Base-by-base conservation (phyloP, 352 stramenopile genomes). In the Phytophthora pluvialis region DNA sequence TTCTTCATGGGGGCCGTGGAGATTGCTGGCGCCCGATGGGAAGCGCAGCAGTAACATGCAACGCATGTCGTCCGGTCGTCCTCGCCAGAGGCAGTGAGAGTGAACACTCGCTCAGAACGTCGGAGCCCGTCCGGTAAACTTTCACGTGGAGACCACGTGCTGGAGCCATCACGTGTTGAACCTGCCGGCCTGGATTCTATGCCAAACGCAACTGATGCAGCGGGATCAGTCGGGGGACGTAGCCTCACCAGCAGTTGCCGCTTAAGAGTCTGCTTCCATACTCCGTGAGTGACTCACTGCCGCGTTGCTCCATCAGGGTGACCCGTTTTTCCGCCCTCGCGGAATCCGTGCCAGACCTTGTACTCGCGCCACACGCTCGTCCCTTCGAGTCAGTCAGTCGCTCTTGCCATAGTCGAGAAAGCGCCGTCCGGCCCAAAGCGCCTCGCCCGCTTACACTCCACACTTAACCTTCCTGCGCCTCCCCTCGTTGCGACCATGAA, bases 161-260 rank as follows among this genome's bases (percentile, higher is more conserved):
- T 43, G 25, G 45, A 49, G 26, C 40, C 42, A 50, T 43, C 26
- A 39, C 1, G 9, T 47, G 60, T 68, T 68, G 60, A 62, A 68
- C 60, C 44, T 56, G 38, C 18, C 31, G 15, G 29, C 42, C 44
- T 64, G 61, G 53, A 64, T 69, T 69, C 60, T 68, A 46, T 68
- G 35, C 60, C 60, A 43, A 26, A 32, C 51, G 60, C 60, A 69
- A 69, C 61, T 69, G 53, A 64, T 69, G 31, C 53, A 2, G 4
- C 7, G 36, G 29, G 38, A 44, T 39, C 28, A 43, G 46, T n/a
- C n/a, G 40, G 57, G 28, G 56, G 38, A 32, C 52, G 51, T 40
- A 68, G 38, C 60, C 35, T 31, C 39, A 6, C 28, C 39, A 28
- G 32, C 16, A 8, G 44, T 54, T 54, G 54, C 32, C 10, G 40